Evolutionary conservation across 768 basidiomycete species (phyloP), one percentile per base, ranked within the genome.

Genomic region (Hortiboletus flavorubellus): DNA sequence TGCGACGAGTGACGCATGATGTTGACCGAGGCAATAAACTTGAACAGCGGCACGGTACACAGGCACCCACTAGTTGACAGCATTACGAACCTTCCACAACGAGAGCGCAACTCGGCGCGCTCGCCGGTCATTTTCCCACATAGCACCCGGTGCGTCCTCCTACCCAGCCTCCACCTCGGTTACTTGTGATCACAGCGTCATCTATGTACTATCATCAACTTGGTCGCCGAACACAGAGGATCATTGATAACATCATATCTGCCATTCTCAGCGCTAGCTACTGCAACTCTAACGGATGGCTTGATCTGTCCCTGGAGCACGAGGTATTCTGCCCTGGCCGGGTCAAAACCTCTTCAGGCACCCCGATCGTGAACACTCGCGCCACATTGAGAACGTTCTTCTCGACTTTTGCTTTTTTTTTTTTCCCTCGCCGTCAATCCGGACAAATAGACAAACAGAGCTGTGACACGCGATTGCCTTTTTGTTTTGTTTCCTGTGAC

Each of bases 281-380:
- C 16, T 31, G 18, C 40, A 26, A 26, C 38, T 23, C 4, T 8
- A 23, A n/a, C 5, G 26, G 8, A 35, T 15, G 12, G 33, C 18
- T 33, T 26, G 18, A 40, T 40, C 33, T 31, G 37, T 39, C 16
- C 38, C n/a, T 39, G 45, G 16, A 23, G 39, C 9, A 21, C 21
- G 38, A 49, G 33, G 44, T 23, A n/a, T 18, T 38, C 12, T 31
- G 38, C 49, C 43, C 51, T 55, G 43, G 40, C 14, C 11, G 8
- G n/a, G 15, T 26, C 21, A 51, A 60, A 52, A 37, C 39, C 39
- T 26, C 35, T 42, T 29, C 52, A 63, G 62, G 63, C 23, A 56
- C 53, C 18, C 6, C n/a, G 26, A 2, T 49, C 61, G 53, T 63
- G 46, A 59, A 18, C 7, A 6, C n/a, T 61, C 64, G 56, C 64